Percentiles rank a stretch among this genome's conserved stretches.
These are phyloP conservation scores for Davidsoniella virescens DNA, from an alignment of 2,329 filamentous ascomycete genomes.

Conservation along the genomic window DNA sequence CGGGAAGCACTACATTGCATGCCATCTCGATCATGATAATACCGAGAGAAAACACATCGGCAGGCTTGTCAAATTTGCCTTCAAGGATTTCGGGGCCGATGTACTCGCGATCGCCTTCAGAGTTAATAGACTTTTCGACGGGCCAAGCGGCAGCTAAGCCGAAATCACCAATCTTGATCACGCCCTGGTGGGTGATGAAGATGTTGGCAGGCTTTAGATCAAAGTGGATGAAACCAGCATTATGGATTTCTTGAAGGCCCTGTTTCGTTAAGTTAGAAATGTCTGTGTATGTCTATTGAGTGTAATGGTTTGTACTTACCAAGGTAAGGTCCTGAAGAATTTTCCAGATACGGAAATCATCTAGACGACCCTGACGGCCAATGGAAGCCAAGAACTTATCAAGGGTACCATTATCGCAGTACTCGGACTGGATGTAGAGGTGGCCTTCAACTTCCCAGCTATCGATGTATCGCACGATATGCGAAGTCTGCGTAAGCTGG, in stretches of 20 bases:
- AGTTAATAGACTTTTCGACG: slow-evolving; percentile 59
- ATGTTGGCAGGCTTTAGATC: slow-evolving; percentile 78
- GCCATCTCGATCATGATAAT: slow-evolving; percentile 91
- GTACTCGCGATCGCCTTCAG: slow-evolving; percentile 91
- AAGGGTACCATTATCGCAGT: slow-evolving; percentile 83
- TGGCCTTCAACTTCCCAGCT: slow-evolving; percentile 76
- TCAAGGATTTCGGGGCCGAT: slow-evolving; percentile 84
- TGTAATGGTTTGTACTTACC: slow-evolving; percentile 36
- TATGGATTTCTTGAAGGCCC: slow-evolving; percentile 82
- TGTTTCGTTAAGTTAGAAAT: slow-evolving; percentile 21
- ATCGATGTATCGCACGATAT: slow-evolving; percentile 69
- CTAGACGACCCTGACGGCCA: slow-evolving; percentile 69
- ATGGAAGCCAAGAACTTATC: slow-evolving; percentile 71
- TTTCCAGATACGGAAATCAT: slow-evolving; percentile 98
- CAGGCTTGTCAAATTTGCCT: slow-evolving; percentile 75
- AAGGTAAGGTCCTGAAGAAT: slow-evolving; percentile 72
- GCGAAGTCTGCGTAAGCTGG: slow-evolving; percentile 62
- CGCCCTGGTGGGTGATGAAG: slow-evolving; percentile 64
- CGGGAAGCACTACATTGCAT: slow-evolving; percentile 81
- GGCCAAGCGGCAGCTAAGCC: slow-evolving; percentile 69
- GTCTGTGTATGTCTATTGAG: background rate
- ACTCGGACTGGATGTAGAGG: slow-evolving; percentile 95
- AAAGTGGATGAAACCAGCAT: slow-evolving; percentile 70
- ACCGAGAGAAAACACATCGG: slow-evolving; percentile 86
- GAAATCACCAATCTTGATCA: slow-evolving; percentile 75